Base-by-base conservation (phyloP, 768 basidiomycete species). In the Boletus huronensis region DNA sequence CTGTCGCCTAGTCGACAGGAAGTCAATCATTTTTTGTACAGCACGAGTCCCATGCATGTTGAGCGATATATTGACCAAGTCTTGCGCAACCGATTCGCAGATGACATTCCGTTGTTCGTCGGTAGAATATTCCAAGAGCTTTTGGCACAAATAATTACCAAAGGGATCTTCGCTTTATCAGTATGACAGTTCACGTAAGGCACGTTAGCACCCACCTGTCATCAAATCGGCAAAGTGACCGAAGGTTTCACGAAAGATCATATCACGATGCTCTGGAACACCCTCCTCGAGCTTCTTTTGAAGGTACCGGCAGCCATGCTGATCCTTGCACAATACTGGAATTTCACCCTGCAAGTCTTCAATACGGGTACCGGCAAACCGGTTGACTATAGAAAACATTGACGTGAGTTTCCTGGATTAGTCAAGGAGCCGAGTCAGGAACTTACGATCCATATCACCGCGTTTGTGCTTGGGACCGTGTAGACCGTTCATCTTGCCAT, bases 21-120 rank as follows among this genome's bases (percentile, higher is more conserved):
- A 98, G 72, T 99, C 97, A 59, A 99, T 97, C 96, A 98, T 98
- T 78, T 98, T 98, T 77, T 99, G 97, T 54, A 98, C 97, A 26
- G 97, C 97, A 57, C 97, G 87, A 31, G 97, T 99, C 31, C 97
- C 97, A 73, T 99, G 97, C 97, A 99, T 99, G 75, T 99, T 99
- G 58, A 99, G 79, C 32, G 94, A 97, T 67, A 99, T 98, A 69
- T 88, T 93, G 65, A 99, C 97, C 47, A 99, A 82, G 64, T 99
- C 97, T 66, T 94, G 90, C 32, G 95, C 93, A 47, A 99, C 96
- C 25, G 93, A 94, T 70, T 98, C 96, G 75, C 97, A 97, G 53
- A 98, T 96, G 32, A 93, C 79, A 66, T 93, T 95, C 53, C 96
- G 85, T 65, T 99, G 97, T 63, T 99, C 97, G 63, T 99, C 97